Percentiles rank a stretch among this genome's conserved stretches.
Evolutionary conservation across 495 filamentous ascomycete species (phyloP).

Genomic region (Glonium stellatum): DNA sequence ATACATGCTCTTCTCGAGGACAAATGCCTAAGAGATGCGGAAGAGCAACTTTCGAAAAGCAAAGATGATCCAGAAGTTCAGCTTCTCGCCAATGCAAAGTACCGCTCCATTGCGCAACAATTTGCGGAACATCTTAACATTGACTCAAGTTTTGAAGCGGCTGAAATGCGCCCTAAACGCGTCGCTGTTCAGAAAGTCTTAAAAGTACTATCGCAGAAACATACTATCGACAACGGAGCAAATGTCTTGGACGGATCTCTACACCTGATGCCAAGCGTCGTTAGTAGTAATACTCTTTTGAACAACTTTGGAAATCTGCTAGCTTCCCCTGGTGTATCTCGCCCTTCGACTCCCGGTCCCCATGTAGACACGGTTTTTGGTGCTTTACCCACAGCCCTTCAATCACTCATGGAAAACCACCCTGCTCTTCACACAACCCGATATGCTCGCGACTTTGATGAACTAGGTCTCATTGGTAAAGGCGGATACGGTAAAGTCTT

Average conservation of each 20-base stretch:
- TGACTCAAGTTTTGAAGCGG: neutral
- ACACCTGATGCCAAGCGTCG: neutral
- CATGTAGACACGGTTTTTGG: neutral
- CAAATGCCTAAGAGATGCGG: conserved; percentile 24
- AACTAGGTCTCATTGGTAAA: conserved; percentile 35
- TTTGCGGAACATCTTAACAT: conserved; percentile 5
- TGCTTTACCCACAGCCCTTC: conserved; percentile 1
- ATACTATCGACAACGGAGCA: neutral
- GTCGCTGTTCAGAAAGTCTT: neutral
- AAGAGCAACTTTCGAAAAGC: conserved; percentile 19
- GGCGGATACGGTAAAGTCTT: conserved; percentile 43
- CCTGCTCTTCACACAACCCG: conserved; percentile 21
- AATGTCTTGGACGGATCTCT: neutral
- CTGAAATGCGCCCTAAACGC: neutral
- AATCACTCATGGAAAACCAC: conserved; percentile 15
- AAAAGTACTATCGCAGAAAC: neutral
- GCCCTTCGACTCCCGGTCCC: neutral
- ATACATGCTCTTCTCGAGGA: conserved; percentile 30
- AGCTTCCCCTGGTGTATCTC: neutral
- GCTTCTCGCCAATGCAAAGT: conserved; percentile 13
- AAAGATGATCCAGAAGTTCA: conserved; percentile 25
- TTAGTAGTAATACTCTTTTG: neutral
- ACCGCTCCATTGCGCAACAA: conserved; percentile 14
- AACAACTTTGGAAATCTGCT: neutral
- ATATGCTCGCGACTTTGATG: conserved; percentile 32